Evolutionary conservation across 176 grass and related monocot genomes (phyloP).

Genomic region (Melocanna baccifera): DNA sequence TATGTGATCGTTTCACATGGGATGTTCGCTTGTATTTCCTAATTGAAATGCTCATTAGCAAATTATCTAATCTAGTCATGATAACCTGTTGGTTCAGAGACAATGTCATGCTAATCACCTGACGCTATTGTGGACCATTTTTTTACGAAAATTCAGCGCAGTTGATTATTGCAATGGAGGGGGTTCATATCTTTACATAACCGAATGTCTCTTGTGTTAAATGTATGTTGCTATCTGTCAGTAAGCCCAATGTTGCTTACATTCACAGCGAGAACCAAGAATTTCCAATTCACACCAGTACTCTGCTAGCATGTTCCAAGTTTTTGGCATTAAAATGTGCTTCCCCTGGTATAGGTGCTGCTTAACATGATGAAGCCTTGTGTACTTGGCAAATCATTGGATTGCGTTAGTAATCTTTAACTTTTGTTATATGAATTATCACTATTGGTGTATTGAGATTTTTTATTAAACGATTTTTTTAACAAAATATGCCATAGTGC

Average conservation of each 20-base stretch:
- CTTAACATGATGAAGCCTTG: neutral
- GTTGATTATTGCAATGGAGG: neutral
- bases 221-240: neutral
- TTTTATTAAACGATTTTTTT: too few species aligned
- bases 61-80: neutral
- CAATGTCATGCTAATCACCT: neutral
- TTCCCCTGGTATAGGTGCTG: neutral
- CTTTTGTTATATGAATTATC: neutral
- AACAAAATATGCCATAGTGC: neutral
- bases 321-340: too few species aligned
- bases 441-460: too few species aligned
- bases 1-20: neutral
- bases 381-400: neutral
- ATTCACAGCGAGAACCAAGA: neutral
- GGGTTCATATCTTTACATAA: neutral
- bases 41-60: neutral
- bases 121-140: neutral
- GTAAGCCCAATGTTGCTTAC: neutral
- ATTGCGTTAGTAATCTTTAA: neutral
- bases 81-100: too few species aligned
- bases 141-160: neutral
- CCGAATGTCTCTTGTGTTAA: neutral
- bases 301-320: neutral
- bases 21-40: neutral
- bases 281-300: neutral